phyloP scores from a whole-genome alignment of 108 stramenopile species.

The Cyclotella choctawhatcheeana region DNA sequence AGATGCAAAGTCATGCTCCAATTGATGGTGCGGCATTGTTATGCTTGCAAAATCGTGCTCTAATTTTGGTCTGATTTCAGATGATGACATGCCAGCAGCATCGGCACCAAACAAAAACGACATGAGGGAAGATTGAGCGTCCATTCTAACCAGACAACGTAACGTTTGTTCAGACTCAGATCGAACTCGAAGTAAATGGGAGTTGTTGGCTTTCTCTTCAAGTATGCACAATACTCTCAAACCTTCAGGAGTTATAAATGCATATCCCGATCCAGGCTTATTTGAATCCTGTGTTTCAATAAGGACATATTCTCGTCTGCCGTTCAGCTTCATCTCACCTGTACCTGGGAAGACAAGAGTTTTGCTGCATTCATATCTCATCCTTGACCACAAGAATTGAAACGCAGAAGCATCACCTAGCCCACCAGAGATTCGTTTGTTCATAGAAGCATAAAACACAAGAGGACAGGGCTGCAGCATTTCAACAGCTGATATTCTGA shows the following conservation, averaged over 20 bases:
- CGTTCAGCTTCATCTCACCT: constrained; percentile 2
- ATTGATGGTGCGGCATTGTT: constrained; percentile 11
- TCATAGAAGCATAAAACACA: constrained; percentile 60
- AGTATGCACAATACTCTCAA: constrained; percentile 32
- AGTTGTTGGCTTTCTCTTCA: constrained; percentile 12
- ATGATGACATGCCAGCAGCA: background rate
- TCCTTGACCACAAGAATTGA: constrained; percentile 68
- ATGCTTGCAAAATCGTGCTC: constrained; percentile 37
- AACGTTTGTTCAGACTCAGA: constrained; percentile 29
- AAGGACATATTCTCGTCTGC: constrained; percentile 26
- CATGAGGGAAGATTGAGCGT: constrained; percentile 22
- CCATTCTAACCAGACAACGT: constrained; percentile 22
- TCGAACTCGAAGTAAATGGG: constrained; percentile 23
- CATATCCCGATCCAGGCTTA: constrained; percentile 22
- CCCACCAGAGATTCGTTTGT: constrained; percentile 16
- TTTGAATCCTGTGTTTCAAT: constrained; percentile 4
- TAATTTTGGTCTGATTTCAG: background rate
- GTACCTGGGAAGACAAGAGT: constrained; percentile 4
- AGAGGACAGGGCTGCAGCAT: constrained; percentile 81
- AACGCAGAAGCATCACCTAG: constrained; percentile 71
- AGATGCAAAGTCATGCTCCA: constrained; percentile 6
- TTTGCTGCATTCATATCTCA: constrained; percentile 30
- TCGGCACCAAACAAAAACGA: constrained; percentile 39
- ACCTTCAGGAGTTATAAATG: constrained; percentile 41
- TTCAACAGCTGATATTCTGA: constrained; percentile 61